phyloP scores from a whole-genome alignment of 768 basidiomycete species.

The Mycena kentingensis region DNA sequence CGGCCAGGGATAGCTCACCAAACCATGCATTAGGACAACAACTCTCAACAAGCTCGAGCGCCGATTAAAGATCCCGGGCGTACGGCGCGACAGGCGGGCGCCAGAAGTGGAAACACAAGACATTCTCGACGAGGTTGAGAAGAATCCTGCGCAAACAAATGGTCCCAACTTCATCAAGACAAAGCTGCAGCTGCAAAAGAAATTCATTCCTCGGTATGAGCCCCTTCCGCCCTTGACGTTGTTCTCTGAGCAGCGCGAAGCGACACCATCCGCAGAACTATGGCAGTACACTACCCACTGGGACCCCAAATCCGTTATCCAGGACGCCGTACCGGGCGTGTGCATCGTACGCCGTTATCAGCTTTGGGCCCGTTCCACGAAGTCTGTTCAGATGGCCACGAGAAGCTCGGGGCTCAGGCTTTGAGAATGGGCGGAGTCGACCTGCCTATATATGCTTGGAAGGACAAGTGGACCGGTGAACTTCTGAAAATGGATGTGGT shows the following conservation, averaged over 20 bases:
- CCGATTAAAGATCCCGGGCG: no score
- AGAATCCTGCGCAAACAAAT: no score
- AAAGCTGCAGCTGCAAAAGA: background rate
- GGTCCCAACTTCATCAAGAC: no score
- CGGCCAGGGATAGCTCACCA: no score
- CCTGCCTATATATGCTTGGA: conserved; percentile 27
- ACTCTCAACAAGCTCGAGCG: no score
- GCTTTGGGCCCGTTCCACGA: conserved; percentile 26
- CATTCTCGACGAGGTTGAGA: no score
- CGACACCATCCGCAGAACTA: background rate
- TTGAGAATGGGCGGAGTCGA: conserved; percentile 29
- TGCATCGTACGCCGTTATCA: background rate
- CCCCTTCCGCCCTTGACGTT: background rate
- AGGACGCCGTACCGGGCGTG: conserved; percentile 12
- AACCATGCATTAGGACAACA: no score
- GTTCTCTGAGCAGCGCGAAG: background rate
- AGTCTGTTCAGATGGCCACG: conserved; percentile 30
- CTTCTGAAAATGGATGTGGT: conserved; percentile 26
- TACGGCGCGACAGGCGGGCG: no score
- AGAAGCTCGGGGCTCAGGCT: conserved; percentile 29
- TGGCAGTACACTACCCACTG: conserved; percentile 7
- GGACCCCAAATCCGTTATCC: conserved; percentile 17
- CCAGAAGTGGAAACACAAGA: no score
- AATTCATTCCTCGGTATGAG: background rate
- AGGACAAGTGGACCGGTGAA: conserved; percentile 27